Base-by-base conservation (phyloP, 257 asterid genomes). In the Ilex aquifolium region DNA sequence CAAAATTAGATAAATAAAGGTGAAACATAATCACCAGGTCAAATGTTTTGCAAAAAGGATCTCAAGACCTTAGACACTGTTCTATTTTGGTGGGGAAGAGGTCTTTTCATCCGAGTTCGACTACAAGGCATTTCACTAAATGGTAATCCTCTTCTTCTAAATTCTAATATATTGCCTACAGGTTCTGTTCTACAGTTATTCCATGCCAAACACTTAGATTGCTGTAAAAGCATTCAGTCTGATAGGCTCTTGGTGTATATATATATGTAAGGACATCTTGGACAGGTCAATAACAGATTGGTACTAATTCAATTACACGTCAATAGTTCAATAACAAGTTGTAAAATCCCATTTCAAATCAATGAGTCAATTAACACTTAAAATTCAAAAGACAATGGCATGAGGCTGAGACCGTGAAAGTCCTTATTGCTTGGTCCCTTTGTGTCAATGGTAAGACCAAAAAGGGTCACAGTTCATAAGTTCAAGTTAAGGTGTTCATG, bases 91-190 rank as follows among this genome's bases (percentile, higher is more conserved):
- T 21, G 17, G 96, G 93, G 30, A 91, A 86, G 74, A 83, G 87
- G 71, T 44, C 88, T 1, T 80, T 85, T 77, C 92, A 95, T 44
- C 95, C 95, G 65, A 83, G 85, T 76, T 80, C 96, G 13, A 85
- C 93, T 72, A 79, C 95, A 52, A 85, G 88, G 39, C 95, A 85
- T 75, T 87, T 72, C 59, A 78, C 83, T 27, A 95, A 91, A 72
- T 88, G 98, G 98, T 91, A 86, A 21, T 9, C 6, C 5, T 36
- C 60, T 8, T 48, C 48, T 50, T 31, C 27, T 21, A 31, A 44
- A 15, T 39, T 14, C 49, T 17, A 32, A 13, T 53, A 42, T 44
- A 49, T 51, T 7, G 6, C 13, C 6, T 36, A 2, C 27, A 14
- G 10, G 57, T 56, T 61, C 59, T 36, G 39, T 31, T 60, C 30